Evolutionary conservation across 441 rosid genomes (phyloP).

Genomic region (Arabidopsis hybrid): DNA sequence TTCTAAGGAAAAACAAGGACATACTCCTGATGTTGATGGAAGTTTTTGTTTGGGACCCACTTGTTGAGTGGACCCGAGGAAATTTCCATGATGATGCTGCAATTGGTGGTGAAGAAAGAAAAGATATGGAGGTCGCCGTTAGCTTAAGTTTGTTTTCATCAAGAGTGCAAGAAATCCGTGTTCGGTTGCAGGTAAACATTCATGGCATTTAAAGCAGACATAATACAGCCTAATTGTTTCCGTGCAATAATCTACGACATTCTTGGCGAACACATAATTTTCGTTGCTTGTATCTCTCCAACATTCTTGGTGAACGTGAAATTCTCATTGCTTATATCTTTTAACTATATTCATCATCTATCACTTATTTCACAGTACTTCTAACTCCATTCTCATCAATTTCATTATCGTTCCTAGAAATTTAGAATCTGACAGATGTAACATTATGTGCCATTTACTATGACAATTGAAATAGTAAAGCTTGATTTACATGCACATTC

Average conservation of each 20-base stretch:
- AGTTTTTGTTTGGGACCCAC: slow-evolving; percentile 99
- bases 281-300: slow-evolving; percentile 4
- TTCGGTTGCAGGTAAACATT: slow-evolving; percentile 88
- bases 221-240: slow-evolving; percentile 18
- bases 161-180: slow-evolving; percentile 97
- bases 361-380: slow-evolving; percentile 6
- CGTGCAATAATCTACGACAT: slow-evolving; percentile 1
- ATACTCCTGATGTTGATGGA: slow-evolving; percentile 88
- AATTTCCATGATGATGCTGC: slow-evolving; percentile 99
- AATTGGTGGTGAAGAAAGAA: slow-evolving; percentile 98
- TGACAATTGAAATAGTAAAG: slow-evolving; percentile 19
- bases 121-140: slow-evolving; percentile 99
- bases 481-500: slow-evolving; percentile 17
- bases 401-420: neutral
- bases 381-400: too few species aligned
- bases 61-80: slow-evolving; percentile 98
- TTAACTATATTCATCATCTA: neutral
- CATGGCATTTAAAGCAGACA: slow-evolving; percentile 29
- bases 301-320: slow-evolving; percentile 1
- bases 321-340: slow-evolving; percentile 11
- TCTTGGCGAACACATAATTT: neutral
- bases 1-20: slow-evolving; percentile 92
- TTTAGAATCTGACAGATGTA: slow-evolving; percentile 12
- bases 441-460: slow-evolving; percentile 18
- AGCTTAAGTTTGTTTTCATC: slow-evolving; percentile 99